Conservation (phyloP, 176 grass and related monocot genomes). For the Aegilops speltoides region DNA sequence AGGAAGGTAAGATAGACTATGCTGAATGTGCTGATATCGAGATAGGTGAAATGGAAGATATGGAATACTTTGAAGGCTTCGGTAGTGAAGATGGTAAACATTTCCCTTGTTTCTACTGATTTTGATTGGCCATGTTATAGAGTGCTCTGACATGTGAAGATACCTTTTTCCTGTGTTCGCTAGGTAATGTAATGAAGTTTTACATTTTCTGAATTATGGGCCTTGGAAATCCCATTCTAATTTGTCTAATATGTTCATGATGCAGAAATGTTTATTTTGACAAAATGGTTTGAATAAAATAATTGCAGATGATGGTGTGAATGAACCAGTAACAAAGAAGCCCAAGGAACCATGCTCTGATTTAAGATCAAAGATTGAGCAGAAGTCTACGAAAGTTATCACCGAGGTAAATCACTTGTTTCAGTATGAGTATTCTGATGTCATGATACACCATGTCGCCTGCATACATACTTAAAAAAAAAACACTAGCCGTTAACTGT, state of each 20-base stretch:
- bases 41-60: constrained; percentile 68
- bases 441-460: too few relatives aligned
- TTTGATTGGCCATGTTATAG: background rate
- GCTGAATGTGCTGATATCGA: constrained; percentile 70
- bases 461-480: too few relatives aligned
- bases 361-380: constrained; percentile 46
- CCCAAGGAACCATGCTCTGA: constrained; percentile 35
- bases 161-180: background rate
- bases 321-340: constrained; percentile 47
- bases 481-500: too few relatives aligned
- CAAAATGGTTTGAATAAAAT: background rate
- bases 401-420: constrained; percentile 57
- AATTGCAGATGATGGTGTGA: constrained; percentile 47
- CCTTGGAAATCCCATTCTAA: constrained; percentile 1
- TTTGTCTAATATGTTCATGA: background rate
- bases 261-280: background rate
- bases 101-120: background rate
- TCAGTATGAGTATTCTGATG: too few relatives aligned
- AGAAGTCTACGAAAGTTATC: constrained; percentile 62
- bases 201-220: background rate
- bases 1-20: constrained; percentile 67
- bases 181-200: background rate
- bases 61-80: constrained; percentile 73
- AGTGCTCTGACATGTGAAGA: background rate
- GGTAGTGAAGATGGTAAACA: constrained; percentile 41